Conservation (phyloP, 331 rosid species). For the Phaseolus coccineus region DNA sequence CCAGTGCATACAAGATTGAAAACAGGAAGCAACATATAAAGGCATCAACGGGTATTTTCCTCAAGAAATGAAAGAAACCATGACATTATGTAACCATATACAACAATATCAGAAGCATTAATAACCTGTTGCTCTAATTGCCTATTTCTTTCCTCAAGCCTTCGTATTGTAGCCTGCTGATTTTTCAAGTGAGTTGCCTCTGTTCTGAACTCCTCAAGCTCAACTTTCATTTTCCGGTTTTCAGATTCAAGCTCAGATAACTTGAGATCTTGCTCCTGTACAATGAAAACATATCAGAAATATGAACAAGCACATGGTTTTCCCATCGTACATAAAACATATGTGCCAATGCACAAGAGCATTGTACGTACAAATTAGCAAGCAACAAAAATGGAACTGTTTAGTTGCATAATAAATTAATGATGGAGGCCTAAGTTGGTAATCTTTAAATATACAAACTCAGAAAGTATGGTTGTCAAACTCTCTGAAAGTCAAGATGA, state of each 20-base stretch:
- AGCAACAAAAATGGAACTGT: constrained; percentile 6
- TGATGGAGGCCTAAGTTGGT: constrained; percentile 7
- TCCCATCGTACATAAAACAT: constrained; percentile 1
- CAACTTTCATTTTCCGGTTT: constrained; percentile 97
- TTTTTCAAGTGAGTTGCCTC: constrained; percentile 97
- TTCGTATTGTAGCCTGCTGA: constrained; percentile 98
- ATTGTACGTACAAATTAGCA: constrained; percentile 4
- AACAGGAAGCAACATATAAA: background rate
- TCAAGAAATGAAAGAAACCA: constrained; percentile 9
- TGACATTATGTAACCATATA: background rate
- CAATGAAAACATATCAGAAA: constrained; percentile 40
- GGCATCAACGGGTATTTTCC: constrained; percentile 20
- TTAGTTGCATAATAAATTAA: background rate
- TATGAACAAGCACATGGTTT: constrained; percentile 12
- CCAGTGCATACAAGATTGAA: constrained; percentile 15
- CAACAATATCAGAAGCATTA: constrained; percentile 38
- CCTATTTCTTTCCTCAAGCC: constrained; percentile 95
- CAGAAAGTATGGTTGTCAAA: constrained; percentile 12
- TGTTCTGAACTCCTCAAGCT: constrained; percentile 97
- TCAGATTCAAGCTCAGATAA: constrained; percentile 89
- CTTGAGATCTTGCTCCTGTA: constrained; percentile 90
- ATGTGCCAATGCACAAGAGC: constrained; percentile 17
- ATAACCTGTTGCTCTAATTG: constrained; percentile 96
- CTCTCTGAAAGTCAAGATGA: constrained; percentile 15
- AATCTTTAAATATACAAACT: constrained; percentile 9